A percentile compares a stretch with the other conserved stretches of the same genome.
Conservation (phyloP, 345 rosid genomes). For the Camelina sativa region DNA sequence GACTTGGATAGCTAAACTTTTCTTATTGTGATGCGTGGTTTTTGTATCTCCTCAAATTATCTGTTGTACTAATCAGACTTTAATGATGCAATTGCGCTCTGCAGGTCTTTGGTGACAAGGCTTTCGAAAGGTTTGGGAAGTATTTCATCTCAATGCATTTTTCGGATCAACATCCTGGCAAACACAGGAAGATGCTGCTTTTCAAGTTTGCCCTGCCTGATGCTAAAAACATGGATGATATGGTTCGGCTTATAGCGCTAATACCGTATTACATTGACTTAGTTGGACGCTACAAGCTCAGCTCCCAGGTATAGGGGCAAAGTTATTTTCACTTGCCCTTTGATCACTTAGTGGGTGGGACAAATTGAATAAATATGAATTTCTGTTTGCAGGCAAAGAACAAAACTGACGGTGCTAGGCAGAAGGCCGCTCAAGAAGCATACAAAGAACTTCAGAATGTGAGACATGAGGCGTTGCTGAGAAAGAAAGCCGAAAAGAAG, state of each 20-base stretch:
- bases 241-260: slow-evolving; percentile 79
- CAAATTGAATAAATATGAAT: neutral
- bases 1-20: neutral
- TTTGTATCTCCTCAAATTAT: neutral
- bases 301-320: slow-evolving; percentile 71
- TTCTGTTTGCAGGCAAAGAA: slow-evolving; percentile 64
- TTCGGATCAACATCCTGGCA: slow-evolving; percentile 84
- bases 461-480: slow-evolving; percentile 94
- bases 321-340: neutral
- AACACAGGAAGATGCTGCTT: slow-evolving; percentile 78
- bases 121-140: slow-evolving; percentile 86
- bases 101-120: slow-evolving; percentile 95
- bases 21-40: neutral
- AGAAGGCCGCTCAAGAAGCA: slow-evolving; percentile 88
- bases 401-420: slow-evolving; percentile 81
- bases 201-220: slow-evolving; percentile 95
- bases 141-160: slow-evolving; percentile 94
- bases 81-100: slow-evolving; percentile 14
- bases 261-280: slow-evolving; percentile 93
- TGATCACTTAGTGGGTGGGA: neutral
- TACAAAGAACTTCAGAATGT: slow-evolving; percentile 84
- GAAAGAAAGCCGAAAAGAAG: slow-evolving; percentile 82
- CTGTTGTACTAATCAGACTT: slow-evolving; percentile 15
- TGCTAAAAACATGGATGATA: slow-evolving; percentile 75
- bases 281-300: slow-evolving; percentile 89